phyloP scores from a whole-genome alignment of 208 protist species.

The Naegleria fowleri region DNA sequence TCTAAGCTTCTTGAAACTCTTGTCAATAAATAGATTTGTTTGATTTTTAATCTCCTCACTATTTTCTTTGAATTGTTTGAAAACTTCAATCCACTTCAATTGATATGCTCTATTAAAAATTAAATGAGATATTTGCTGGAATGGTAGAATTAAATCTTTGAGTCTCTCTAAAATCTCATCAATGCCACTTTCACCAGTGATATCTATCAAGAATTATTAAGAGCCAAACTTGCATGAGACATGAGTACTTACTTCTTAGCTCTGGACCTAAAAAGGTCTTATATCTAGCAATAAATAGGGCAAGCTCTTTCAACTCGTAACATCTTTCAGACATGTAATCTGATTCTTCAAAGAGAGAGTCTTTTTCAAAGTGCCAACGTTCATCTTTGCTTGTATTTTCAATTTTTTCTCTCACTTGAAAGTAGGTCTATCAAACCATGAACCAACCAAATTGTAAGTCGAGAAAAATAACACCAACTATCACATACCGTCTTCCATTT shows the following conservation, averaged over 20 bases:
- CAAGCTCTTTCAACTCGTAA: conserved; percentile 84
- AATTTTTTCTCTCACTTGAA: conserved; percentile 87
- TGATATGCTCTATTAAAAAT: conserved; percentile 84
- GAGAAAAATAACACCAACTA: not conserved
- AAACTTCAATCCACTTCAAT: conserved; percentile 80
- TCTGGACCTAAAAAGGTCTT: conserved; percentile 89
- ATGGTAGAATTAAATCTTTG: conserved; percentile 81
- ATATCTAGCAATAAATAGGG: conserved; percentile 89
- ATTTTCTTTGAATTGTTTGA: conserved; percentile 80
- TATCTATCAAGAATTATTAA: conserved; percentile 62
- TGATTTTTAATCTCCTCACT: conserved; percentile 83
- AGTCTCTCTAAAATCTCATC: conserved; percentile 88
- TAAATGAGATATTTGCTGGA: conserved; percentile 90
- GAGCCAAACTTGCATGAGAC: conserved; percentile 5
- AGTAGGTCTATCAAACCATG: conserved; percentile 52
- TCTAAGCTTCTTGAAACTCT: conserved; percentile 92
- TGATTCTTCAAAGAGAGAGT: conserved; percentile 89
- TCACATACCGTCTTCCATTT: conserved; percentile 74
- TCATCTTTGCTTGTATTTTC: conserved; percentile 83
- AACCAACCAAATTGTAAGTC: not conserved
- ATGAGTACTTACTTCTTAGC: conserved; percentile 53
- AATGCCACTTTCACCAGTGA: conserved; percentile 91
- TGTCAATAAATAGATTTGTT: conserved; percentile 90
- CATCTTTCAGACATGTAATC: conserved; percentile 94
- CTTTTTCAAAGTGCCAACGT: conserved; percentile 96